Evolutionary conservation across 257 asterid species (phyloP).

Genomic region (Solanum habrochaites): DNA sequence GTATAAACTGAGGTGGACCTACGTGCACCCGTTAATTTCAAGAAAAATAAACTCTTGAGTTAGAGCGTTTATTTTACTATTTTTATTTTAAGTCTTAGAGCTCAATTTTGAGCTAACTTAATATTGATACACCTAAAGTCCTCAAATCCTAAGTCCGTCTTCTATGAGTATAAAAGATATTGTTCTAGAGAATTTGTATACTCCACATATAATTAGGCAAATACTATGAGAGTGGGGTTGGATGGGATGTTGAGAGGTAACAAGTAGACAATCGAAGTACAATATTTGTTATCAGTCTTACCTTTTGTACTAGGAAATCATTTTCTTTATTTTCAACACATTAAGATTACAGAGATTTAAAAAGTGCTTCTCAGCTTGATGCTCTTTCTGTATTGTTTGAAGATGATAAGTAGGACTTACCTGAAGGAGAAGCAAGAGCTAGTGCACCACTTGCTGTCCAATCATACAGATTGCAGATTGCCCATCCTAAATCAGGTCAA

Average conservation of each 20-base stretch:
- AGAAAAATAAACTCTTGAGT: not conserved
- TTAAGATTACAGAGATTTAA: not conserved
- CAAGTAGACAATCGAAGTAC: not conserved
- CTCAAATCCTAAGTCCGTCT: rapidly evolving
- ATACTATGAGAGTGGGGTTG: not conserved
- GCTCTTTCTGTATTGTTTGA: not conserved
- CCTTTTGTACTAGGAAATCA: not conserved
- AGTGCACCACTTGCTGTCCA: conserved; percentile 30
- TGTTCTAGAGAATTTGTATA: not conserved
- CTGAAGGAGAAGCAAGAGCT: conserved; percentile 49
- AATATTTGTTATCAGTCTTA: not conserved
- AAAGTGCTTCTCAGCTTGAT: not conserved
- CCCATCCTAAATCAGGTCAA: conserved; percentile 34
- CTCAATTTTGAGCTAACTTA: not conserved
- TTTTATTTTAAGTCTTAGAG: too few species aligned
- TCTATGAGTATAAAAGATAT: not conserved
- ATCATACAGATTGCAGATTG: conserved; percentile 9
- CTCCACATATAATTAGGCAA: not conserved
- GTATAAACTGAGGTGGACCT: too few species aligned
- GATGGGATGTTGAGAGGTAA: not conserved
- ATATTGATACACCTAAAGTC: not conserved
- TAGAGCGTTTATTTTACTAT: too few species aligned
- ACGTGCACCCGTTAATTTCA: not conserved
- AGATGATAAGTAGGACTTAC: conserved; percentile 36
- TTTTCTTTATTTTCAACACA: not conserved